Percentiles rank a stretch among this genome's conserved stretches.
phyloP scores from a whole-genome alignment of 192 early-diverging fungal genomes.

The Cetraspora pellucida region DNA sequence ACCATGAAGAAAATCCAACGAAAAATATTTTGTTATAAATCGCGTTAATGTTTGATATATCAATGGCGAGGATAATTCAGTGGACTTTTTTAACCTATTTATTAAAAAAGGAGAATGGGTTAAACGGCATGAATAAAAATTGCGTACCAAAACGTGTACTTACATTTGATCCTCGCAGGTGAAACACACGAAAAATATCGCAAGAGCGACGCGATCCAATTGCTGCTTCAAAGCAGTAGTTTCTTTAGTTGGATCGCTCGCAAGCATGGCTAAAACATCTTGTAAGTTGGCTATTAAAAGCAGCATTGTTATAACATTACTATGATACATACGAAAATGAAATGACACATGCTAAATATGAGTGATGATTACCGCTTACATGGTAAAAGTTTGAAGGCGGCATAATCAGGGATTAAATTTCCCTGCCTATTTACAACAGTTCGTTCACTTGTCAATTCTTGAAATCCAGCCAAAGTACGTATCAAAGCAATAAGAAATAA shows the following conservation, averaged over 20 bases:
- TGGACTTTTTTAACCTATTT: slow-evolving; percentile 6
- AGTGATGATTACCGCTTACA: not conserved
- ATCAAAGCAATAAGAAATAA: slow-evolving; percentile 2
- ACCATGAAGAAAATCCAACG: slow-evolving; percentile 15
- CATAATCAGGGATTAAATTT: not conserved
- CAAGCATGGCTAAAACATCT: not conserved
- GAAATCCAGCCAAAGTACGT: slow-evolving; percentile 8
- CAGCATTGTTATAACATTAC: not conserved
- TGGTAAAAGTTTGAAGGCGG: slow-evolving; percentile 5
- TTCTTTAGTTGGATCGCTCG: not conserved
- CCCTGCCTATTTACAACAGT: not conserved
- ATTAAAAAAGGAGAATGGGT: not conserved
- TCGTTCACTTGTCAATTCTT: not conserved
- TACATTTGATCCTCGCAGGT: not conserved
- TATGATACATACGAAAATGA: too few species aligned
- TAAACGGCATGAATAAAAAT: too few species aligned
- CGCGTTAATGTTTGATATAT: not conserved
- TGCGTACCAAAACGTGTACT: not conserved
- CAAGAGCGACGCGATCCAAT: slow-evolving; percentile 17
- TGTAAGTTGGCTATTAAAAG: not conserved
- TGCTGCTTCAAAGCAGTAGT: not conserved
- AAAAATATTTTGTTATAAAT: slow-evolving; percentile 19
- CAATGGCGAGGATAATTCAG: not conserved
- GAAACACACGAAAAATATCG: slow-evolving; percentile 13
- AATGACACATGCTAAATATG: not conserved